Evolutionary conservation across 2,329 filamentous ascomycete species (phyloP).

Genomic region (Rhynchosporium graminicola): DNA sequence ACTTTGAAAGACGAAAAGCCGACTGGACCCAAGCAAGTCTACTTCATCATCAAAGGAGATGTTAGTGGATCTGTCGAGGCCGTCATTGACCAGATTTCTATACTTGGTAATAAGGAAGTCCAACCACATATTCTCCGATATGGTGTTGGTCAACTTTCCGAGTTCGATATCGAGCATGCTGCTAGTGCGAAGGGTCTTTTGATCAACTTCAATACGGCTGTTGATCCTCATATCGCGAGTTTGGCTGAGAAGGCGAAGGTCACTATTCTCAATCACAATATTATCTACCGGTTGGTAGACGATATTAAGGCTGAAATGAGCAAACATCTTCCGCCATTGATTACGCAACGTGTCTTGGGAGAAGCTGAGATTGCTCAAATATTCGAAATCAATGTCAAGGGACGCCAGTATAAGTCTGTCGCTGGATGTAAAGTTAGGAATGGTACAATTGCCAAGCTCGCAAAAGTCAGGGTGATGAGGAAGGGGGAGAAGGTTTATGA

Average conservation of each 20-base stretch:
- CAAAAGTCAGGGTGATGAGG: slow-evolving; percentile 71
- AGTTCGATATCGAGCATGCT: slow-evolving; percentile 89
- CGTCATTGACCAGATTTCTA: slow-evolving; percentile 72
- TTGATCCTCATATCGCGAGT: slow-evolving; percentile 67
- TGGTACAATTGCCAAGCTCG: slow-evolving; percentile 65
- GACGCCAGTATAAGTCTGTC: slow-evolving; percentile 69
- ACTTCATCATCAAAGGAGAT: slow-evolving; percentile 89
- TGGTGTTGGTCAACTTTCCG: slow-evolving; percentile 73
- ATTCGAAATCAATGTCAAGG: slow-evolving; percentile 81
- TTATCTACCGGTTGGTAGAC: slow-evolving; percentile 80
- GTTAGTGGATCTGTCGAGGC: slow-evolving; percentile 94
- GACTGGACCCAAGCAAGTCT: slow-evolving; percentile 58
- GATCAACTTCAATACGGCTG: slow-evolving; percentile 79
- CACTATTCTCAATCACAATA: slow-evolving; percentile 77
- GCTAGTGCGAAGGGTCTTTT: slow-evolving; percentile 73
- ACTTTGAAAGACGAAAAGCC: slow-evolving; percentile 38
- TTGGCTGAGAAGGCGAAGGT: slow-evolving; percentile 73
- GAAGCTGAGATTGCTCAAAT: slow-evolving; percentile 84
- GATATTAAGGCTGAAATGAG: slow-evolving; percentile 69
- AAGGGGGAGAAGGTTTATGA: slow-evolving; percentile 72
- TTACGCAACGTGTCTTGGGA: slow-evolving; percentile 73
- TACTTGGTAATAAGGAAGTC: slow-evolving; percentile 84
- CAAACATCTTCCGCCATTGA: slow-evolving; percentile 64
- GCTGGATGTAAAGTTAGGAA: slow-evolving; percentile 88
- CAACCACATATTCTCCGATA: slow-evolving; percentile 74